Base-by-base conservation (phyloP, 257 asterid species). In the Plectranthus barbatus region DNA sequence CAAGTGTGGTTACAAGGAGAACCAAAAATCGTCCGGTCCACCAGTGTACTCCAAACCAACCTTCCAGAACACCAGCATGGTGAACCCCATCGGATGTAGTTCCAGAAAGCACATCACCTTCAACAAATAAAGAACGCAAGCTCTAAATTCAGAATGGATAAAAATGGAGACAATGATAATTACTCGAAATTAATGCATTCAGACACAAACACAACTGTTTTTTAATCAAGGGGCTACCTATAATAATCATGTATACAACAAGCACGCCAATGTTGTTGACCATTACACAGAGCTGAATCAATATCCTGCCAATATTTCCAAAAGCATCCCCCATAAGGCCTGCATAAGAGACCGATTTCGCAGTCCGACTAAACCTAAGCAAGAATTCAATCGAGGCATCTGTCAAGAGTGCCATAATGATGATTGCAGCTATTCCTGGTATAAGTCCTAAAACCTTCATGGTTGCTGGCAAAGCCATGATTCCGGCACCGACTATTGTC, bases 41-140 rank as follows among this genome's bases (percentile, higher is more conserved):
- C 97, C 97, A 89, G 13, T 80, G 90, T 56, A 14, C 81, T 62
- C 98, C 98, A 70, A 88, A 92, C 98, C 98, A 92, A 40, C 91
- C 88, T 84, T 91, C 98, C 48, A 91, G 72, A 51, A 91, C 98
- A 79, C 98, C 98, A 41, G 95, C 80, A 74, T 92, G 97, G 77
- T 92, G 98, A 75, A 83, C 66, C 34, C 95, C 97, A 49, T 56
- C 80, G 24, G 95, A 80, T 3, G 90, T 76, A 26, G 97, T 80
- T 82, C 98, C 98, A 76, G 98, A 89, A 72, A 92, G 97, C 83
- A 92, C 98, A 56, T 92, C 98, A 73, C 98, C 98, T 91, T 47
- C 41, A 70, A 58, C 71, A 45, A 48, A 80, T 42, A 76, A 78
- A 56, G 47, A 36, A 4, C 53, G 41, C 6, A 31, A 47, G 58